A percentile compares a stretch with the other conserved stretches of the same genome.
These are phyloP conservation scores for Vitis vinifera DNA, from an alignment of 164 flowering plant species.

Conservation along the genomic window DNA sequence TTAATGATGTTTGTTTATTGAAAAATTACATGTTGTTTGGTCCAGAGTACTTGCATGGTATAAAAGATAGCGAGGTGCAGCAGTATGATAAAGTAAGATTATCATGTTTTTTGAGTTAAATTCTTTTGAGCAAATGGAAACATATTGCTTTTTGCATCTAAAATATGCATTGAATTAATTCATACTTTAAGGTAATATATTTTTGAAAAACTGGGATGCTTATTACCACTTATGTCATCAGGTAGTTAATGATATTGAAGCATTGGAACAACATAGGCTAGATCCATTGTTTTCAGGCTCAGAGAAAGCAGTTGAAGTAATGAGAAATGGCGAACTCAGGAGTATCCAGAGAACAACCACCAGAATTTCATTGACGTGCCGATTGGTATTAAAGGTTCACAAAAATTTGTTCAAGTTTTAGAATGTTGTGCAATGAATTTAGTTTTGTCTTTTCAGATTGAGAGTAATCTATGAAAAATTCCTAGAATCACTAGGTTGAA, in stretches of 20 bases:
- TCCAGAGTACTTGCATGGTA: slow-evolving; percentile 88
- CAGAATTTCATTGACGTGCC: slow-evolving; percentile 83
- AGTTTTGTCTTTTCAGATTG: too few relatives aligned
- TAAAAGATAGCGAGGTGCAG: slow-evolving; percentile 58
- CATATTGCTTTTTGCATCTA: too few relatives aligned
- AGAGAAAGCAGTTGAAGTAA: slow-evolving; percentile 12
- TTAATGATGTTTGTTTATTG: neutral
- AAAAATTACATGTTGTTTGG: slow-evolving; percentile 10
- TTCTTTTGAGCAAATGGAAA: too few relatives aligned
- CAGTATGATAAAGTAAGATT: slow-evolving; percentile 48
- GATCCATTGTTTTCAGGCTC: slow-evolving; percentile 10
- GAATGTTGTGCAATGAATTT: neutral
- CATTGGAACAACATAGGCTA: slow-evolving; percentile 14
- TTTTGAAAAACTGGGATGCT: neutral
- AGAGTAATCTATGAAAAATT: too few relatives aligned
- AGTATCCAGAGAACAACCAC: slow-evolving; percentile 44
- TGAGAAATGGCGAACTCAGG: slow-evolving; percentile 14
- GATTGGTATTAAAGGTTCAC: slow-evolving; percentile 69
- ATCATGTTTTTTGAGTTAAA: neutral
- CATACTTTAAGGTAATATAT: neutral
- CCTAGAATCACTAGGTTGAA: too few relatives aligned
- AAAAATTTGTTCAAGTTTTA: slow-evolving; percentile 71
- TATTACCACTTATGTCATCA: slow-evolving; percentile 20
- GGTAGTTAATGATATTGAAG: slow-evolving; percentile 59
- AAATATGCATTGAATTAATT: neutral